These are phyloP conservation scores for Volvariella volvacea DNA, from an alignment of 1,284 basidiomycete genomes.

Conservation along the genomic window DNA sequence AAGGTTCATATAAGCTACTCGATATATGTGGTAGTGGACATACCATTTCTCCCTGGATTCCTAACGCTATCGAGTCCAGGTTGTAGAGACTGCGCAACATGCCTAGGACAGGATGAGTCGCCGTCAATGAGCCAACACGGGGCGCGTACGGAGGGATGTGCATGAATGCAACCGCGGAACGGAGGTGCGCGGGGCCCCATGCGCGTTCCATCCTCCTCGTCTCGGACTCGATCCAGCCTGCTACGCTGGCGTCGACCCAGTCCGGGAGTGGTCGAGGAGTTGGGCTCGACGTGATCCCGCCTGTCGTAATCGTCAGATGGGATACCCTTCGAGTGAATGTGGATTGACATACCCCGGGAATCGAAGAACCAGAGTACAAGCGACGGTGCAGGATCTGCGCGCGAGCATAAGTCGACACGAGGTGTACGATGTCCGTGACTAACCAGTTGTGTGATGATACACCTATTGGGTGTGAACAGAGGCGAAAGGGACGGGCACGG, in stretches of 20 bases:
- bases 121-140: constrained; percentile 2
- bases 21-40: neutral
- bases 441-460: constrained; percentile 13
- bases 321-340: neutral
- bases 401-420: constrained; percentile 1
- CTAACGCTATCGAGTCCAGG: constrained; percentile 35
- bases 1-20: too few relatives aligned
- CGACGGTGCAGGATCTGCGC: constrained; percentile 38
- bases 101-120: constrained; percentile 2
- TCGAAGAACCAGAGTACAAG: constrained; percentile 70
- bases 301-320: neutral
- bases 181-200: constrained; percentile 47
- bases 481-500: neutral
- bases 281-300: constrained; percentile 37
- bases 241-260: constrained; percentile 61
- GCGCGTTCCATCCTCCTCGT: constrained; percentile 42
- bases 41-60: constrained; percentile 61
- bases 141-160: constrained; percentile 56
- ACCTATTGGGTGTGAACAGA: constrained; percentile 7
- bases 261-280: constrained; percentile 44
- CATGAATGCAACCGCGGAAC: constrained; percentile 59
- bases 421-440: neutral
- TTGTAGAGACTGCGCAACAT: constrained; percentile 36
- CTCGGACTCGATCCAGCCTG: constrained; percentile 51
- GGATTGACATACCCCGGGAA: constrained; percentile 38